Evolutionary conservation across 257 asterid genomes (phyloP).

Genomic region (Knoxia roxburghii): DNA sequence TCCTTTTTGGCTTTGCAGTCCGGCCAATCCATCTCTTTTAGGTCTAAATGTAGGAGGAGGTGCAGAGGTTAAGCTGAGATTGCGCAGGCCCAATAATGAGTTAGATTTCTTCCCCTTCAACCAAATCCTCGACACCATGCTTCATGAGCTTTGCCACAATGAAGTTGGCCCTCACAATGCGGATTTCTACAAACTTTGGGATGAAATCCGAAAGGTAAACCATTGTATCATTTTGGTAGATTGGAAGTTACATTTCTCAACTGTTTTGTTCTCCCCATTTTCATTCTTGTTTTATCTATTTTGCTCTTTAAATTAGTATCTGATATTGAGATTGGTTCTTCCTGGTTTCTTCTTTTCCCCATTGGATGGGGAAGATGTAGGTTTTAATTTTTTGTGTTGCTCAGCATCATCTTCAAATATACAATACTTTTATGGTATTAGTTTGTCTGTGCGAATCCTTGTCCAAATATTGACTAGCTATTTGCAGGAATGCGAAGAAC

Average conservation of each 20-base stretch:
- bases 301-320: background rate
- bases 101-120: conserved; percentile 65
- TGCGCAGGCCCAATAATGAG: conserved; percentile 70
- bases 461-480: conserved; percentile 2
- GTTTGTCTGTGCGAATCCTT: background rate
- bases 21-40: conserved; percentile 56
- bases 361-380: background rate
- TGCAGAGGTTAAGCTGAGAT: conserved; percentile 65
- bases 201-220: conserved; percentile 67
- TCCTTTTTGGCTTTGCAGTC: conserved; percentile 40
- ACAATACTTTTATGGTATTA: background rate
- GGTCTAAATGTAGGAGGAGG: conserved; percentile 84
- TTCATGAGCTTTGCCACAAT: conserved; percentile 90
- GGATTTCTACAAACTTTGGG: conserved; percentile 77
- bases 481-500: conserved; percentile 72
- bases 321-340: background rate
- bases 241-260: background rate
- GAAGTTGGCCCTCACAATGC: conserved; percentile 75
- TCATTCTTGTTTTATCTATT: background rate
- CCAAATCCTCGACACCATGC: conserved; percentile 78
- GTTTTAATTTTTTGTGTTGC: background rate
- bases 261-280: background rate
- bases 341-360: background rate
- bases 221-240: background rate
- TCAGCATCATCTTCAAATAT: background rate